A percentile compares a stretch with the other conserved stretches of the same genome.
These are phyloP conservation scores for Salix caprea DNA, from an alignment of 345 rosid species.

Conservation along the genomic window DNA sequence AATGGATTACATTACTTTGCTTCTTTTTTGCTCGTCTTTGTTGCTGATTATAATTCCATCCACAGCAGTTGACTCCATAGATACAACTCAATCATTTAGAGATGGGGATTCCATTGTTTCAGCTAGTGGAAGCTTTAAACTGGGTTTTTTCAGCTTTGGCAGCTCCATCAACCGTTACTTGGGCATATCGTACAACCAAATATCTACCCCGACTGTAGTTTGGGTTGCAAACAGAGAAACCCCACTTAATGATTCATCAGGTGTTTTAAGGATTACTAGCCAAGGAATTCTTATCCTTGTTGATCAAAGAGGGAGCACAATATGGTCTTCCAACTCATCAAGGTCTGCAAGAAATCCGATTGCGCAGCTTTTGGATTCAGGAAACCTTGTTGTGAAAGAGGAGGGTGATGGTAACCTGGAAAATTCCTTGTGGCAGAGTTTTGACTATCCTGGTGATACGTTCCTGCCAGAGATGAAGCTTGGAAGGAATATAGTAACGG, in stretches of 20 bases:
- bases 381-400: slow-evolving; percentile 7
- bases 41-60: neutral
- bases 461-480: slow-evolving; percentile 19
- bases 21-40: neutral
- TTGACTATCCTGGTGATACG: slow-evolving; percentile 4
- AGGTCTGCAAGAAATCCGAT: neutral
- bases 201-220: neutral
- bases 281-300: neutral
- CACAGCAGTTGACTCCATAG: neutral
- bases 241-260: neutral
- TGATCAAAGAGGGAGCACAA: neutral
- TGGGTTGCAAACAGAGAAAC: slow-evolving; percentile 10
- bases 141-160: neutral
- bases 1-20: neutral
- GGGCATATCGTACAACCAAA: neutral
- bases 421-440: slow-evolving; percentile 2
- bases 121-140: neutral
- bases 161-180: neutral
- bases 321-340: slow-evolving; percentile 4
- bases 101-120: neutral
- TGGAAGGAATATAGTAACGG: slow-evolving; percentile 7
- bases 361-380: neutral
- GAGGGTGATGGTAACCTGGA: neutral
- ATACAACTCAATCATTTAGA: neutral
- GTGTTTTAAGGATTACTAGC: neutral